Evolutionary conservation across 2,329 filamentous ascomycete species (phyloP), one percentile per base, ranked within the genome.

Genomic region (Sporothrix pseudoabietina): DNA sequence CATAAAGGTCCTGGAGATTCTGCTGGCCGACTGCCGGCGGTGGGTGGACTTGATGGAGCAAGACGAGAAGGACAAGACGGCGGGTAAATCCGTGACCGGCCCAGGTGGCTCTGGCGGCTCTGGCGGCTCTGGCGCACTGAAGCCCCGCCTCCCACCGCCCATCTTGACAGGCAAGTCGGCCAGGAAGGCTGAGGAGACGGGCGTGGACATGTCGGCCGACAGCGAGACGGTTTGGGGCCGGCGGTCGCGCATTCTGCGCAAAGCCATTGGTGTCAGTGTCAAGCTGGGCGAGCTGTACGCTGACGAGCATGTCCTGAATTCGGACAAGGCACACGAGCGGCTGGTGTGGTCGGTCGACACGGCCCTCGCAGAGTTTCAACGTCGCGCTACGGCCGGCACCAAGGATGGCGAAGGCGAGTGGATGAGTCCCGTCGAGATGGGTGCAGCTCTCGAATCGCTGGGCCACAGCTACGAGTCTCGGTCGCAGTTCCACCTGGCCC

Each of bases 261-360:
- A 92, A 80, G 87, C 90, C 3, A 88, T 97, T 52, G 90, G 89
- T 26, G 90, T 95, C 52, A 90, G 90, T 77, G 89, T 96, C 72
- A 97, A 97, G 83, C 86, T 98, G 7, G 94, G 92, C 44, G 91
- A 94, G 77, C 83, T 98, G 9, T 97, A 97, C 81, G 87, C 90
- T 4, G 89, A 91, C 74, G 89, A 92, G 71, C 90, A 94, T 79
- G 88, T 97, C 14, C 86, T 92, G 70, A 87, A 97, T 71, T 84
- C 88, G 1, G 90, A 94, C 49, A 87, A 88, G 73, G 93, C 94
- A 0, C 93, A 97, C 78, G 90, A 92, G 78, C 84, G 87, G 22
- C 86, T 98, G 54, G 85, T 93, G 1, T 94, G 93, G 87, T 92
- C 93, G 0, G 92, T 98, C 0, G 92, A 97, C 79, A 91, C 92